Percentiles rank a stretch among this genome's conserved stretches.
phyloP scores from a whole-genome alignment of 768 basidiomycete species.

The Tephrocybe rancida region DNA sequence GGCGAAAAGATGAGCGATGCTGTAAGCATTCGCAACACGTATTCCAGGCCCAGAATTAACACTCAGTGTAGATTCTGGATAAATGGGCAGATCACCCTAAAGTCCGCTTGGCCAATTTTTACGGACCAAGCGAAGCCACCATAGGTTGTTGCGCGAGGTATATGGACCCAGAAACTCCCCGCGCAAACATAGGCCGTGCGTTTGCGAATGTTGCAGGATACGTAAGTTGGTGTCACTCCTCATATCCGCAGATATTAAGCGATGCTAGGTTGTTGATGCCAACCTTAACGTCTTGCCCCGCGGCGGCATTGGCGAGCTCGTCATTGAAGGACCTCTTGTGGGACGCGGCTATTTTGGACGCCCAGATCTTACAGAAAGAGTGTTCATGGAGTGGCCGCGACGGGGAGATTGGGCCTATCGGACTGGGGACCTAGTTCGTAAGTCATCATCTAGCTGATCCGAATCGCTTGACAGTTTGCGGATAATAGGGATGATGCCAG shows the following conservation, averaged over 20 bases:
- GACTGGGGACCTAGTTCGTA: constrained; percentile 50
- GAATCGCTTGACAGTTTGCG: neutral
- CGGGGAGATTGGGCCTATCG: constrained; percentile 45
- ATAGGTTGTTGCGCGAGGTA: constrained; percentile 52
- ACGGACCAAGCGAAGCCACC: constrained; percentile 55
- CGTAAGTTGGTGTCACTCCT: constrained; percentile 18
- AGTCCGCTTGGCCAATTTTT: constrained; percentile 50
- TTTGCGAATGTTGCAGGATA: constrained; percentile 39
- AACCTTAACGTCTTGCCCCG: constrained; percentile 43
- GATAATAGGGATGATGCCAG: constrained; percentile 47
- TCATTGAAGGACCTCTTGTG: constrained; percentile 52
- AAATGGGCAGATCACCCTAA: constrained; percentile 49
- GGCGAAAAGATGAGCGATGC: constrained; percentile 57
- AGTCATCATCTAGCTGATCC: constrained; percentile 13
- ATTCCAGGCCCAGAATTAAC: neutral
- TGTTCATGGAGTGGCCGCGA: constrained; percentile 46
- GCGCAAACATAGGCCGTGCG: constrained; percentile 45
- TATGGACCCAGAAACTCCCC: constrained; percentile 40
- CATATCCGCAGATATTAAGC: constrained; percentile 1
- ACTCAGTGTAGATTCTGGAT: constrained; percentile 34
- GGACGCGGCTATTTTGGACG: constrained; percentile 51
- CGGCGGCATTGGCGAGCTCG: constrained; percentile 48
- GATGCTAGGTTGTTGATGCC: constrained; percentile 42
- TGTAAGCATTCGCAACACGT: constrained; percentile 27
- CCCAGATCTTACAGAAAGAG: constrained; percentile 44